Base-by-base conservation (phyloP, 1,284 basidiomycete genomes). In the Lentinus polychrous region DNA sequence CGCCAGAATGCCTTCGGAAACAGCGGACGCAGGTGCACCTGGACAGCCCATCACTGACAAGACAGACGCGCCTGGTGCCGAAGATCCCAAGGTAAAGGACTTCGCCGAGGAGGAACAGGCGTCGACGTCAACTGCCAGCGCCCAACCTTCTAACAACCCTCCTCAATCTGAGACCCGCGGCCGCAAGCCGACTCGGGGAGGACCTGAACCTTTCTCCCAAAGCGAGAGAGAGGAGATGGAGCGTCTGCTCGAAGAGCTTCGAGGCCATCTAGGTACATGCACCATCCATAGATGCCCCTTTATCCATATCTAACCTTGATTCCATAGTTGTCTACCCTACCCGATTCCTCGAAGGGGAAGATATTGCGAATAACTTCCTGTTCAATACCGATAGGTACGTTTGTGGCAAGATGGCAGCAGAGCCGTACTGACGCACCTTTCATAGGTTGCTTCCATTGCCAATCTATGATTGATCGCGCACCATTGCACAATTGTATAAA, bases 161-260 rank as follows among this genome's bases (percentile, higher is more conserved):
- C 56, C 58, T 23, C 41, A 49, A 0, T 45, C 43, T 11, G 53
- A 60, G 14, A 70, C 73, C 36, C 73, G 71, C 46, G 69, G 71
- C 43, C 63, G 66, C 36, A 68, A 67, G 55, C 62, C 70, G 18
- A 51, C 74, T 1, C 76, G 73, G 52, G 78, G 81, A 1, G 66
- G 45, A 11, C 31, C 76, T 11, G 83, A 86, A 49, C 81, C 88
- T 1, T 88, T 91, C 54, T 83, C 87, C 46, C 83, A 83, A 56
- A 83, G 83, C 75, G 92, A 95, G 60, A 67, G 81, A 52, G 86
- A 87, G 34, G 86, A 91, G 62, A 95, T 96, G 92, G 93, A 95
- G 66, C 75, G 74, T 46, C 64, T 92, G 34, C 63, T 97, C 51
- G 71, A 73, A 24, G 79, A 92, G 55, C 60, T 91, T 12, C 79